These are phyloP conservation scores for Fusarium sp. DNA, from an alignment of 2,329 filamentous ascomycete species.

Conservation along the genomic window DNA sequence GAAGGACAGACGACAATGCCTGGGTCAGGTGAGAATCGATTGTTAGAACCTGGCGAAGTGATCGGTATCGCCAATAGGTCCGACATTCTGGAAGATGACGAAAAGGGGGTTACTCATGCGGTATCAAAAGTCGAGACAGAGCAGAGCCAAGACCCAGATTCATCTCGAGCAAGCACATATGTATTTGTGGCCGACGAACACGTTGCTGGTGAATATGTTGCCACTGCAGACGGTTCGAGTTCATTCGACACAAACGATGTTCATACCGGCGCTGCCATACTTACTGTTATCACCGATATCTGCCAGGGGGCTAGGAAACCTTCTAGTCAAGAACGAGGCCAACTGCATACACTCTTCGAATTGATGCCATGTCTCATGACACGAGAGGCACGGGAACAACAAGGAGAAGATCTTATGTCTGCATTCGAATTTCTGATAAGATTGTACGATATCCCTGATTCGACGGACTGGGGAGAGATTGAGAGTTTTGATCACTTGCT, in stretches of 20 bases:
- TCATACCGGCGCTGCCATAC: background rate
- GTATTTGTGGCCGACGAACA: background rate
- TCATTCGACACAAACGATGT: constrained; percentile 1
- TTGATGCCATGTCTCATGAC: constrained; percentile 29
- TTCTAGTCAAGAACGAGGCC: background rate
- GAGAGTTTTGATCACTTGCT: constrained; percentile 20
- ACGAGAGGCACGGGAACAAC: background rate
- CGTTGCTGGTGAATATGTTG: background rate
- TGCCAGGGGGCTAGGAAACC: constrained; percentile 3
- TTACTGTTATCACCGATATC: constrained; percentile 6
- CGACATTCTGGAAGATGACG: background rate
- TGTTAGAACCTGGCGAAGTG: background rate
- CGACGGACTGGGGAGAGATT: constrained; percentile 23
- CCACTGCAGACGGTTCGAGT: background rate
- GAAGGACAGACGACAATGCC: background rate
- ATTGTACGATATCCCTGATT: constrained; percentile 11
- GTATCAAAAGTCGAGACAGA: background rate
- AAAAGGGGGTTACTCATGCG: background rate
- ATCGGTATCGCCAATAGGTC: background rate
- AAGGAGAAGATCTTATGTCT: background rate
- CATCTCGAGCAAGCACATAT: background rate
- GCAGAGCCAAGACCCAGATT: background rate
- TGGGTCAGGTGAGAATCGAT: background rate
- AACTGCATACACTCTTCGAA: constrained; percentile 3
- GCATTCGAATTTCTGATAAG: constrained; percentile 7